phyloP scores from a whole-genome alignment of 2,329 filamentous ascomycete genomes.

The Colletotrichum eleusines region DNA sequence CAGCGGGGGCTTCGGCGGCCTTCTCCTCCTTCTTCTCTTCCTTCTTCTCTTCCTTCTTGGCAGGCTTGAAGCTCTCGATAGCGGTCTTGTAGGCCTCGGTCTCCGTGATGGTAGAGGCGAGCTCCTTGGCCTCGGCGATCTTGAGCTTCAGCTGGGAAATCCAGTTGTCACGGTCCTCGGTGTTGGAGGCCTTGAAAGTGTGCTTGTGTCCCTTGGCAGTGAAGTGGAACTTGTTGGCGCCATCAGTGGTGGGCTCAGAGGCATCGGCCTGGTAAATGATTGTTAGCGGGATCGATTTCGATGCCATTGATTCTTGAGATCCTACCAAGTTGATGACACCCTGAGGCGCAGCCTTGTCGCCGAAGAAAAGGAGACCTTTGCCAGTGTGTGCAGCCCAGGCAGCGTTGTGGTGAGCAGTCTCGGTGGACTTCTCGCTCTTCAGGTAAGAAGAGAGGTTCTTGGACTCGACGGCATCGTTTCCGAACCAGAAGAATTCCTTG shows the following conservation, averaged over 20 bases:
- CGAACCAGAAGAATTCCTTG: slow-evolving; percentile 95
- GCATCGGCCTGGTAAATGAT: slow-evolving; percentile 63
- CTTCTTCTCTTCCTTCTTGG: slow-evolving; percentile 57
- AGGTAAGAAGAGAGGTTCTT: slow-evolving; percentile 83
- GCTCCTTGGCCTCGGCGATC: slow-evolving; percentile 86
- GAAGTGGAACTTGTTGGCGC: slow-evolving; percentile 86
- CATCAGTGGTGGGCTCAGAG: slow-evolving; percentile 80
- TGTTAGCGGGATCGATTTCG: slow-evolving; percentile 47
- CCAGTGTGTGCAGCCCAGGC: slow-evolving; percentile 95
- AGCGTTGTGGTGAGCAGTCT: slow-evolving; percentile 79
- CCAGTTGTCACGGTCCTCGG: slow-evolving; percentile 92
- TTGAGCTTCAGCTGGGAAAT: slow-evolving; percentile 85
- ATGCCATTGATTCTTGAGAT: slow-evolving; percentile 24
- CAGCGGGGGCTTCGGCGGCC: slow-evolving; percentile 54
- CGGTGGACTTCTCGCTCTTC: slow-evolving; percentile 86
- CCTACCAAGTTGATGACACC: slow-evolving; percentile 89
- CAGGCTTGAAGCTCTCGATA: slow-evolving; percentile 75
- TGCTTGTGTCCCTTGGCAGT: slow-evolving; percentile 90
- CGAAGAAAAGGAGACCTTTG: slow-evolving; percentile 93
- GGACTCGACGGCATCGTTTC: slow-evolving; percentile 77
- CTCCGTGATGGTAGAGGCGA: slow-evolving; percentile 78
- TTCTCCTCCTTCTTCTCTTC: slow-evolving; percentile 61
- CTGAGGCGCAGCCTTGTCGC: slow-evolving; percentile 84
- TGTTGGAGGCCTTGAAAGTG: slow-evolving; percentile 84
- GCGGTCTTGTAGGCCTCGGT: slow-evolving; percentile 91